These are phyloP conservation scores for Teratosphaeria destructans DNA, from an alignment of 2,329 filamentous ascomycete species.

Conservation along the genomic window DNA sequence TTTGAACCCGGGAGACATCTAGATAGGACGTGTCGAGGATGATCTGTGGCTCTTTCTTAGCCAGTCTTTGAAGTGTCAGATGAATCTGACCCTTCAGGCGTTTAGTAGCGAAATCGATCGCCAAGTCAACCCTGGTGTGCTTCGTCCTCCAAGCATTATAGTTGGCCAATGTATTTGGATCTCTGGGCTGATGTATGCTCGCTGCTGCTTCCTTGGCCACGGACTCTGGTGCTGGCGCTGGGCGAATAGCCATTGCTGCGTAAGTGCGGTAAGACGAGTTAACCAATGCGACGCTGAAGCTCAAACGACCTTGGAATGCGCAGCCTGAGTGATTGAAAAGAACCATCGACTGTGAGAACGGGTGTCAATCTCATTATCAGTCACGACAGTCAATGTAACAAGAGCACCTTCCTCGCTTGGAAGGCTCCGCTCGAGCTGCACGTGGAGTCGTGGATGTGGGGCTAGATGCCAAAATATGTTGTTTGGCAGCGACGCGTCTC, in stretches of 20 bases:
- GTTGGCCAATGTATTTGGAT: constrained; percentile 86
- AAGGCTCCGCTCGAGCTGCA: not conserved
- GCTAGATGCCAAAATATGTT: not conserved
- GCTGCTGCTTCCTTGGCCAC: constrained; percentile 18
- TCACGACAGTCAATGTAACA: not conserved
- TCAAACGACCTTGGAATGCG: not conserved
- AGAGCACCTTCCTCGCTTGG: not conserved
- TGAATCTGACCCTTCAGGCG: constrained; percentile 66
- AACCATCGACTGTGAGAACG: not conserved
- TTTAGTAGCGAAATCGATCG: constrained; percentile 74
- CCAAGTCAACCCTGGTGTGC: constrained; percentile 72
- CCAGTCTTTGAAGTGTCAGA: constrained; percentile 67
- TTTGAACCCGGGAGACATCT: constrained; percentile 58
- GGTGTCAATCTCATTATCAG: not conserved
- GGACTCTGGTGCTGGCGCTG: constrained; percentile 14
- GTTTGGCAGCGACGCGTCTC: not conserved
- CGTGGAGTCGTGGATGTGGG: not conserved
- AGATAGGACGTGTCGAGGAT: constrained; percentile 83
- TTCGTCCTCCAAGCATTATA: constrained; percentile 78
- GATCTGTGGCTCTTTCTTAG: constrained; percentile 60
- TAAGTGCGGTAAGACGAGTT: not conserved
- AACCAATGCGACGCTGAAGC: not conserved
- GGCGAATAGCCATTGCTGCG: constrained; percentile 18
- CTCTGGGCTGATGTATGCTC: constrained; percentile 32
- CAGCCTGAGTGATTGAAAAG: not conserved